Conservation (phyloP, 441 rosid species). For the Geranium incanum region DNA sequence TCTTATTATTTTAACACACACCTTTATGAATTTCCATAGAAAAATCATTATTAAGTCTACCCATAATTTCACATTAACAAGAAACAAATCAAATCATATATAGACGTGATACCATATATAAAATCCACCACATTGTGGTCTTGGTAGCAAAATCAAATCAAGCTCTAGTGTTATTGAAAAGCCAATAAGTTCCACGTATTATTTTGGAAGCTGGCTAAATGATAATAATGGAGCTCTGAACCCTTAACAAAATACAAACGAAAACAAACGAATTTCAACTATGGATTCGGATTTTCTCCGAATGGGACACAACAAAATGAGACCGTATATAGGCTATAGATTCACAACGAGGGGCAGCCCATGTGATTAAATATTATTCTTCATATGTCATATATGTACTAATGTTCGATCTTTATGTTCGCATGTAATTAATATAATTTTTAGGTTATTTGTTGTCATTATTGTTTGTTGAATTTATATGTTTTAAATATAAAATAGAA, state of each 20-base stretch:
- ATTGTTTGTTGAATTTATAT: too few species aligned
- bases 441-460: too few species aligned
- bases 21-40: background rate
- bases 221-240: background rate
- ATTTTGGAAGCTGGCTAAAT: background rate
- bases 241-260: background rate
- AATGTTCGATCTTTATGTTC: too few species aligned
- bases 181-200: background rate
- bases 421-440: too few species aligned
- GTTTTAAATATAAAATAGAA: too few species aligned
- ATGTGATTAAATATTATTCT: background rate
- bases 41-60: background rate
- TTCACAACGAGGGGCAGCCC: background rate
- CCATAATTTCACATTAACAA: background rate
- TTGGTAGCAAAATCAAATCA: background rate
- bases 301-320: background rate
- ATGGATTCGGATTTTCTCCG: background rate
- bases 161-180: background rate
- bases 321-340: background rate
- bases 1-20: background rate
- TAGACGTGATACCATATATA: too few species aligned
- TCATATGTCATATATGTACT: too few species aligned
- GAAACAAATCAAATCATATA: background rate
- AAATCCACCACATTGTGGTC: background rate
- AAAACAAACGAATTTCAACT: background rate